These are phyloP conservation scores for Myriosclerotinia scirpicola DNA, from an alignment of 2,329 filamentous ascomycete species.

Conservation along the genomic window DNA sequence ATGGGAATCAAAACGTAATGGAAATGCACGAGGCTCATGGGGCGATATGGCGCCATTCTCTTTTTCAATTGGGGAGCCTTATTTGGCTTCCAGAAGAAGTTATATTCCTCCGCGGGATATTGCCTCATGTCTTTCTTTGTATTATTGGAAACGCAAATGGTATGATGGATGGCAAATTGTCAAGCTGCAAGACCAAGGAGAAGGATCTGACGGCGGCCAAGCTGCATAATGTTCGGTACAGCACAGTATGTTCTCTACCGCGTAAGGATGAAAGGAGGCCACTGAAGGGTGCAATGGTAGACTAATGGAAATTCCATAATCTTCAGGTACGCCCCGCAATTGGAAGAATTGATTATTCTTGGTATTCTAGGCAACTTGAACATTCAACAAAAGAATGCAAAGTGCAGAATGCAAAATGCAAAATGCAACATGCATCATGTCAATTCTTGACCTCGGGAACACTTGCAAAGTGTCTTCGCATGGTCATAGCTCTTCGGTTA, in stretches of 20 bases:
- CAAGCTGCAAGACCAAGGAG: slow-evolving; percentile 8
- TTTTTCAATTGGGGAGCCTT: slow-evolving; percentile 8
- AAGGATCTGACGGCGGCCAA: background rate
- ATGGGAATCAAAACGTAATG: slow-evolving; percentile 23
- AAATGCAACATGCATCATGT: too few relatives aligned
- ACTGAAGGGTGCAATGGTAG: background rate
- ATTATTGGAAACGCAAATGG: background rate
- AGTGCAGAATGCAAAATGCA: too few relatives aligned
- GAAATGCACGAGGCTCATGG: slow-evolving; percentile 21
- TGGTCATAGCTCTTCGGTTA: slow-evolving; percentile 18
- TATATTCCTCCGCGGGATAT: background rate
- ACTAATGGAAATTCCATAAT: background rate
- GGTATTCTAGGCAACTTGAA: background rate
- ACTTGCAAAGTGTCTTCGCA: background rate
- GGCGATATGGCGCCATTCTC: slow-evolving; percentile 21
- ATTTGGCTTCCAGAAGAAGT: background rate
- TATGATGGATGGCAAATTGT: background rate
- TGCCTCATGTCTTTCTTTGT: slow-evolving; percentile 3
- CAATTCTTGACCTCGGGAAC: background rate
- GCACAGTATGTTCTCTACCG: background rate
- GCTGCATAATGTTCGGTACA: background rate
- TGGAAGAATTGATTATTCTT: background rate
- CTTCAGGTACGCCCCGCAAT: background rate
- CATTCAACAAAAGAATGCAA: too few relatives aligned
- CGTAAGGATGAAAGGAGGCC: background rate